Evolutionary conservation across 176 grass and related monocot species (phyloP).

Genomic region (Eremochloa ophiuroides): DNA sequence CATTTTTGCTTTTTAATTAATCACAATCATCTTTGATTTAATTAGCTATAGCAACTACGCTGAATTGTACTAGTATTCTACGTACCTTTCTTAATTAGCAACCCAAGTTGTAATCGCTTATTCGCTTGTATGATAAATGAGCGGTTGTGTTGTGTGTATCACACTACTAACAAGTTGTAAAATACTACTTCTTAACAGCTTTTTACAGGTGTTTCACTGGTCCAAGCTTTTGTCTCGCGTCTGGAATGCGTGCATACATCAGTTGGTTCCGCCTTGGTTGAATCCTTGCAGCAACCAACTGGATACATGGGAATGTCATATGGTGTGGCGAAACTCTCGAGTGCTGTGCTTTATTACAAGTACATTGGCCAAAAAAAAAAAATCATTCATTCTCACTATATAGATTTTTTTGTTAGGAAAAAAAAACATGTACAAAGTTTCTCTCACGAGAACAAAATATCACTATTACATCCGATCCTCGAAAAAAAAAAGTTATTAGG

Average conservation of each 20-base stretch:
- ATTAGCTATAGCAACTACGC: background rate
- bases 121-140: background rate
- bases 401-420: no score
- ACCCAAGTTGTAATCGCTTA: background rate
- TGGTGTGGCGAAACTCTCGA: background rate
- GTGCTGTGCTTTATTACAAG: constrained; percentile 16
- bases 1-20: constrained; percentile 30
- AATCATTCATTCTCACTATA: no score
- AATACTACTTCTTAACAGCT: background rate
- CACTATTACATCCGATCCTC: no score
- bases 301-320: background rate
- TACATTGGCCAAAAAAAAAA: constrained; percentile 1
- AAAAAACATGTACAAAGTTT: no score
- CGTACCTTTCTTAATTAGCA: background rate
- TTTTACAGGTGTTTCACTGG: background rate
- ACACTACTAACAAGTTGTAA: constrained; percentile 4
- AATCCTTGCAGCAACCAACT: constrained; percentile 17
- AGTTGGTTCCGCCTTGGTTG: background rate
- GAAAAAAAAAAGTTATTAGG: no score
- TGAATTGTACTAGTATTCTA: background rate
- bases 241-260: background rate
- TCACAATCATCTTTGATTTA: background rate
- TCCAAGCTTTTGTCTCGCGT: background rate
- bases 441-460: background rate
- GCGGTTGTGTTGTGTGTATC: background rate